phyloP scores from a whole-genome alignment of 768 basidiomycete species.

The Holtermannia corniformis region DNA sequence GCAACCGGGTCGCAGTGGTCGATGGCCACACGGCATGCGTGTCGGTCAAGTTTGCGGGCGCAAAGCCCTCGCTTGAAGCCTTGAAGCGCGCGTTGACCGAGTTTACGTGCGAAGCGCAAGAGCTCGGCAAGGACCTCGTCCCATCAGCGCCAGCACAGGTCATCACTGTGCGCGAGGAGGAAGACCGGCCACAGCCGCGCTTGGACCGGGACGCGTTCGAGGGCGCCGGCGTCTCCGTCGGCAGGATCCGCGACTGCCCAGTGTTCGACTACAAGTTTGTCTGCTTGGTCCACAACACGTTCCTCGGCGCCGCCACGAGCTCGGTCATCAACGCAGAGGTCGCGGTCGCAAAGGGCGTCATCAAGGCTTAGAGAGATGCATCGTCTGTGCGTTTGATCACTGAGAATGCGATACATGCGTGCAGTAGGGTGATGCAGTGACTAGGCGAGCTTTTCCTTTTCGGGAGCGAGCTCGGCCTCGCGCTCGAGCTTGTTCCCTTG shows the following conservation, averaged over 20 bases:
- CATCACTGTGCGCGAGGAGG: conserved; percentile 83
- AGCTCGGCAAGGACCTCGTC: conserved; percentile 49
- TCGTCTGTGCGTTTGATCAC: background rate
- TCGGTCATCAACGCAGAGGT: conserved; percentile 94
- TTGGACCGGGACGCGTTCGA: conserved; percentile 81
- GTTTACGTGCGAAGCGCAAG: conserved; percentile 67
- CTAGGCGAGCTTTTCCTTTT: background rate
- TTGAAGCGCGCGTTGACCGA: conserved; percentile 67
- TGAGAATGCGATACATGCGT: background rate
- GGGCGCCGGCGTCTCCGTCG: conserved; percentile 84
- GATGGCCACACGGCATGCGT: conserved; percentile 91
- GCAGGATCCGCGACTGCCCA: conserved; percentile 76
- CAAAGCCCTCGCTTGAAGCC: conserved; percentile 74
- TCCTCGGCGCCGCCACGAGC: conserved; percentile 91
- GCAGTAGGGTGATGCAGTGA: background rate
- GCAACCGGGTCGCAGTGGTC: conserved; percentile 90
- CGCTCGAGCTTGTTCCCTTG: conserved; percentile 54
- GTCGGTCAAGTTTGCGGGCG: conserved; percentile 67
- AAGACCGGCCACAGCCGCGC: conserved; percentile 87
- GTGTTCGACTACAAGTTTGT: conserved; percentile 96
- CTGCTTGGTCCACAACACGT: conserved; percentile 83
- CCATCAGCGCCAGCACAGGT: conserved; percentile 78
- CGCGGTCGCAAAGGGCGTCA: conserved; percentile 66
- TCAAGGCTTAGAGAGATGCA: conserved; percentile 8
- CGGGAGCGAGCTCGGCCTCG: background rate